These are phyloP conservation scores for Pseudogymnoascus sp. DNA, from an alignment of 2,329 filamentous ascomycete species.

Conservation along the genomic window DNA sequence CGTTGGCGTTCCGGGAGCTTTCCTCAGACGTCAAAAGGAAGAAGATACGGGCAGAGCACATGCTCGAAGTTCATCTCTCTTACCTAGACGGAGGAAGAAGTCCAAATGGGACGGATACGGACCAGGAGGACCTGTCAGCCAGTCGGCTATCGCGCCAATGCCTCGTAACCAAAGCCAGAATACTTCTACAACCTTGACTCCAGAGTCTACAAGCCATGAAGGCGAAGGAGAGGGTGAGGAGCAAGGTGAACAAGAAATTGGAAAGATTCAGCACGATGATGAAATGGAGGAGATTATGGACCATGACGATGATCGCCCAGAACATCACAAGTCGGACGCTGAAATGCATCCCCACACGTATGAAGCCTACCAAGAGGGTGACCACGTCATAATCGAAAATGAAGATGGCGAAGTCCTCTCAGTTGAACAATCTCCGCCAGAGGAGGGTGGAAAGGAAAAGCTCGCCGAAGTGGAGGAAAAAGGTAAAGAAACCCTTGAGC, in stretches of 20 bases:
- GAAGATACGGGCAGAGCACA: slow-evolving; percentile 42
- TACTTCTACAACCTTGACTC: slow-evolving; percentile 25
- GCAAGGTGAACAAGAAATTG: slow-evolving; percentile 18
- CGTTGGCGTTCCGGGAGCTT: slow-evolving; percentile 62
- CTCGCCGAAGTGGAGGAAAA: slow-evolving; percentile 24
- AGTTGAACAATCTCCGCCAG: slow-evolving; percentile 42
- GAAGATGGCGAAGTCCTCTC: slow-evolving; percentile 77
- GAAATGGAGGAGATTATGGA: slow-evolving; percentile 29
- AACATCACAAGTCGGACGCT: slow-evolving; percentile 23
- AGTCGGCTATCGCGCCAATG: slow-evolving; percentile 78
- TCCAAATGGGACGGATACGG: slow-evolving; percentile 64
- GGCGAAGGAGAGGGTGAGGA: slow-evolving; percentile 28
- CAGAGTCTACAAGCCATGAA: slow-evolving; percentile 21
- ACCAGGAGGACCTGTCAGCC: slow-evolving; percentile 77
- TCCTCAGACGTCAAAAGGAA: slow-evolving; percentile 75
- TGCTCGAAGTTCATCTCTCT: slow-evolving; percentile 48
- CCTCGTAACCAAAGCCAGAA: slow-evolving; percentile 24
- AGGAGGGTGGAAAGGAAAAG: slow-evolving; percentile 19
- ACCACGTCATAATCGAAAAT: slow-evolving; percentile 74
- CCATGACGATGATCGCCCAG: slow-evolving; percentile 28
- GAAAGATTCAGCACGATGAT: slow-evolving; percentile 28
- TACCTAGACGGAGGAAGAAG: slow-evolving; percentile 54
- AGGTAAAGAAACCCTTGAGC: slow-evolving; percentile 18
- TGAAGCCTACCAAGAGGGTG: slow-evolving; percentile 74
- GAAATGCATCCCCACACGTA: slow-evolving; percentile 32